These are phyloP conservation scores for Arxiozyma bovina DNA, from an alignment of 1,139 yeast species.

Conservation along the genomic window DNA sequence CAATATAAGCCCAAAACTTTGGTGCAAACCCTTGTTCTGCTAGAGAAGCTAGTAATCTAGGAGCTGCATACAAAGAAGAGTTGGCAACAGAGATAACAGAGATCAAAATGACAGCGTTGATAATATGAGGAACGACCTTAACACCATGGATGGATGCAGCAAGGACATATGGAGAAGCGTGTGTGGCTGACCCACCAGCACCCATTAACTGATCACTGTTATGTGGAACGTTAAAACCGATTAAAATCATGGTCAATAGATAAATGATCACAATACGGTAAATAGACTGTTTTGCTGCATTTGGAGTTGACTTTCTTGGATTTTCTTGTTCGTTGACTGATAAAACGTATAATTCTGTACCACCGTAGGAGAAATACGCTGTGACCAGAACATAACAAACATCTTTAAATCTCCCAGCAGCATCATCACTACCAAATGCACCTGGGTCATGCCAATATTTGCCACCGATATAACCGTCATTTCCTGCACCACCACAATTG, in stretches of 20 bases:
- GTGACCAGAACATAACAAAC: conserved; percentile 69
- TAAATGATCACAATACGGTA: conserved; percentile 60
- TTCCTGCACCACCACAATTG: conserved; percentile 57
- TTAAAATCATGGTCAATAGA: conserved; percentile 47
- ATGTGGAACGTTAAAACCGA: conserved; percentile 60
- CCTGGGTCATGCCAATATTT: conserved; percentile 53
- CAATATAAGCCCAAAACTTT: conserved; percentile 41
- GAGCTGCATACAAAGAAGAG: conserved; percentile 67
- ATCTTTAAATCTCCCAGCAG: conserved; percentile 48
- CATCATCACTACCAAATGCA: conserved; percentile 32
- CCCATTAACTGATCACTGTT: conserved; percentile 40
- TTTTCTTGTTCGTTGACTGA: conserved; percentile 80
- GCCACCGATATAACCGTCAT: conserved; percentile 51
- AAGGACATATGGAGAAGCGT: conserved; percentile 62
- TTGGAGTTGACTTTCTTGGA: conserved; percentile 64
- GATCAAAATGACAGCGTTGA: conserved; percentile 62
- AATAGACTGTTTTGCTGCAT: conserved; percentile 61
- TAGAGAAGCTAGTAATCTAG: conserved; percentile 71
- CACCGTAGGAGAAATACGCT: conserved; percentile 79
- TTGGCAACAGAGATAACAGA: conserved; percentile 65
- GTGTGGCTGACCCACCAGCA: conserved; percentile 34
- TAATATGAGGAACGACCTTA: conserved; percentile 54
- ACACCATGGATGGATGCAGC: conserved; percentile 65
- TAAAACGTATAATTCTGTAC: conserved; percentile 70
- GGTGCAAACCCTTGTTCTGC: conserved; percentile 75